Percentiles rank a stretch among this genome's conserved stretches.
Conservation (phyloP, 1,139 yeast genomes). For the Suhomyces chickasaworum region DNA sequence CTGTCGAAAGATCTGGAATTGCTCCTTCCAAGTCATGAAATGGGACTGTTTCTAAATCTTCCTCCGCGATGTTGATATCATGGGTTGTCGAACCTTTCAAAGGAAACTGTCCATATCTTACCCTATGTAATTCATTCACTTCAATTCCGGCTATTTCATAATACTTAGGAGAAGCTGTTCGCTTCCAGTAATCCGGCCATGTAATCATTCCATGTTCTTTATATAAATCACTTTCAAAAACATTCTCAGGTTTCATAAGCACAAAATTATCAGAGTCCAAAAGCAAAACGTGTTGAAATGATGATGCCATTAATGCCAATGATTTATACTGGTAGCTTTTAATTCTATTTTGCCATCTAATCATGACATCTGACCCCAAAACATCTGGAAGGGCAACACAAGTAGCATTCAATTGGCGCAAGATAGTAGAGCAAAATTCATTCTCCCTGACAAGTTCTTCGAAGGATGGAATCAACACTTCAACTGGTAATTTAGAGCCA, state of each 20-base stretch:
- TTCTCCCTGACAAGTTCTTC: conserved; percentile 28
- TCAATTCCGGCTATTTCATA: conserved; percentile 63
- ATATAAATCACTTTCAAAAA: conserved; percentile 60
- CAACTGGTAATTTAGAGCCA: conserved; percentile 42
- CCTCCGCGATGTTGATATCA: conserved; percentile 11
- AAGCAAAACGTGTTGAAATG: conserved; percentile 45
- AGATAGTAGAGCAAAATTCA: conserved; percentile 18
- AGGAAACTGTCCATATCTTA: conserved; percentile 20
- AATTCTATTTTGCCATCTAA: conserved; percentile 31
- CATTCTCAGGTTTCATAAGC: conserved; percentile 37
- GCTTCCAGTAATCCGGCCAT: conserved; percentile 86
- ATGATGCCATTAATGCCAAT: conserved; percentile 41
- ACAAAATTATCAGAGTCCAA: conserved; percentile 47
- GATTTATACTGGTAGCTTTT: conserved; percentile 44
- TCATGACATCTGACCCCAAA: conserved; percentile 38
- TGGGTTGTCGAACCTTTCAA: conserved; percentile 11
- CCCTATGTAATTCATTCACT: conserved; percentile 35
- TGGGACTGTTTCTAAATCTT: conserved; percentile 23
- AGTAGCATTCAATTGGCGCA: conserved; percentile 20
- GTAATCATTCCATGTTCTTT: conserved; percentile 58
- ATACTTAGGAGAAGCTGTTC: conserved; percentile 68
- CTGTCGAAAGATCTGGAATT: conserved; percentile 63
- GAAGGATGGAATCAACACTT: conserved; percentile 38
- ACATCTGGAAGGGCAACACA: conserved; percentile 35
- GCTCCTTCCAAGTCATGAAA: conserved; percentile 59